Percentiles rank a stretch among this genome's conserved stretches.
phyloP scores from a whole-genome alignment of 108 stramenopile genomes.

The Skeletonema marinoi region DNA sequence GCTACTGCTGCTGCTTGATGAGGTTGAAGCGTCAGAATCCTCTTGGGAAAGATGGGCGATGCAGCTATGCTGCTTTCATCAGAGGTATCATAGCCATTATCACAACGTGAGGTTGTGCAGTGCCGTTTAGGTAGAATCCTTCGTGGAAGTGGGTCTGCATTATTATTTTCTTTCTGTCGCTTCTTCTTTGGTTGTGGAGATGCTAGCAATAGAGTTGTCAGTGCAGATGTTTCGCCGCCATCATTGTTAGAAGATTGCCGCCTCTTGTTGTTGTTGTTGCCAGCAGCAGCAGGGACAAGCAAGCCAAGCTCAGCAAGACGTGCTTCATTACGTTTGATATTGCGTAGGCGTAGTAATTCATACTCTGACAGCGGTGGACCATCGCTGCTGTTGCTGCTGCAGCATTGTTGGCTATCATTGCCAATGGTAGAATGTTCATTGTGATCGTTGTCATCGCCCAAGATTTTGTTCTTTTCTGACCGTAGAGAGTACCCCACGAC shows the following conservation, averaged over 20 bases:
- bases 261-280: no score
- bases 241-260: no score
- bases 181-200: neutral
- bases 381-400: neutral
- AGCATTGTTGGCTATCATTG: neutral
- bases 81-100: neutral
- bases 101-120: neutral
- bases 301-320: neutral
- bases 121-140: conserved; percentile 5
- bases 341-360: conserved; percentile 33
- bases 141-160: neutral
- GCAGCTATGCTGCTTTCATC: neutral
- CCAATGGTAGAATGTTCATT: neutral
- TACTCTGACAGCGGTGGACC: conserved; percentile 13
- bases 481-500: neutral
- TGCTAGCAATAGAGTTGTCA: no score
- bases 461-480: neutral
- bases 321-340: conserved; percentile 37
- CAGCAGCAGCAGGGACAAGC: neutral
- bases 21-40: neutral
- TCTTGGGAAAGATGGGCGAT: neutral
- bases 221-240: no score
- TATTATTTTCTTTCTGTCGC: neutral
- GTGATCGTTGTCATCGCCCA: neutral
- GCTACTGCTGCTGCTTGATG: neutral